These are phyloP conservation scores for Hypomyces perniciosus DNA, from an alignment of 2,329 filamentous ascomycete species.

Conservation along the genomic window DNA sequence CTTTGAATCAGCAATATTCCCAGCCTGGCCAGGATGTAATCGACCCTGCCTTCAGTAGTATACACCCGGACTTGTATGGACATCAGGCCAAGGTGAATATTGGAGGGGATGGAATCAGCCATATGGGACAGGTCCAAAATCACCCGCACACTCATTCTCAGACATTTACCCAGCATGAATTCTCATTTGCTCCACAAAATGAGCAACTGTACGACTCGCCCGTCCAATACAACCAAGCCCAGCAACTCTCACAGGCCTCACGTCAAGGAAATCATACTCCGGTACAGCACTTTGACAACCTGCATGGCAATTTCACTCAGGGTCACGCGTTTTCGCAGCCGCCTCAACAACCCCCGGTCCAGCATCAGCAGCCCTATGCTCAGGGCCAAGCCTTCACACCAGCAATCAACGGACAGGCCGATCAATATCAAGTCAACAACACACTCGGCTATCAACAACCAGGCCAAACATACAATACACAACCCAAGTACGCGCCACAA, in stretches of 20 bases:
- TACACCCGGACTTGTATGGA: slow-evolving; percentile 32
- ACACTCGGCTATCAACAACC: slow-evolving; percentile 14
- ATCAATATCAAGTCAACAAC: slow-evolving; percentile 15
- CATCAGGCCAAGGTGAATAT: slow-evolving; percentile 30
- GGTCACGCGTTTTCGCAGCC: slow-evolving; percentile 22
- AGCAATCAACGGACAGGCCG: slow-evolving; percentile 21
- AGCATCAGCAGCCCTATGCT: slow-evolving; percentile 22
- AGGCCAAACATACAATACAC: slow-evolving; percentile 7
- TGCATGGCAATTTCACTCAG: slow-evolving; percentile 23
- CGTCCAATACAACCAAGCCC: slow-evolving; percentile 26
- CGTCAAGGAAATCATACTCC: slow-evolving; percentile 30
- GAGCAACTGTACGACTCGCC: slow-evolving; percentile 28
- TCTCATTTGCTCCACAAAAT: slow-evolving; percentile 27
- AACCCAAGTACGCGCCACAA: slow-evolving; percentile 14
- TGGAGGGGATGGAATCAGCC: slow-evolving; percentile 8
- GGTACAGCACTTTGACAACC: slow-evolving; percentile 24
- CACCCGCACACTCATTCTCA: slow-evolving; percentile 28
- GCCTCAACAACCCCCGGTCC: slow-evolving; percentile 26
- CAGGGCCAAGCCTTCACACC: slow-evolving; percentile 20
- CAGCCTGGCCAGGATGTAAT: slow-evolving; percentile 30
- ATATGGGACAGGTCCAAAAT: slow-evolving; percentile 25
- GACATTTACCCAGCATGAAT: slow-evolving; percentile 28
- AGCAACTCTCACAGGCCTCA: slow-evolving; percentile 27
- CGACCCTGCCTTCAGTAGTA: slow-evolving; percentile 31
- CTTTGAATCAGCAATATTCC: slow-evolving; percentile 29